Percentiles rank a stretch among this genome's conserved stretches.
These are phyloP conservation scores for Pyrenophora tritici-repentis DNA, from an alignment of 2,329 filamentous ascomycete genomes.

Conservation along the genomic window DNA sequence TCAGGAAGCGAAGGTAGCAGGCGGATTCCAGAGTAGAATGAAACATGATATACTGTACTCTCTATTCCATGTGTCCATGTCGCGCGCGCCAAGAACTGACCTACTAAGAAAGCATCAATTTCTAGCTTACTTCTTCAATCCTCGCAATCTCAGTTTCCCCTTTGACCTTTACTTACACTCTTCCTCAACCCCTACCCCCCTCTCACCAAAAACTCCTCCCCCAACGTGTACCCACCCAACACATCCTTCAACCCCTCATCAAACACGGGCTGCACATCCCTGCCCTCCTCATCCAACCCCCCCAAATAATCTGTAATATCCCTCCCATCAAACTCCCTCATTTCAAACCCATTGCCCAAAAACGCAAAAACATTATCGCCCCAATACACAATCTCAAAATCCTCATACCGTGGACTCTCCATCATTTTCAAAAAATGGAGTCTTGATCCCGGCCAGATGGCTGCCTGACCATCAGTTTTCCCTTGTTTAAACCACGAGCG, in stretches of 20 bases:
- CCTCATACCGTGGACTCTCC: conserved; percentile 26
- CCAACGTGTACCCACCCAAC: conserved; percentile 43
- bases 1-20: too few species aligned
- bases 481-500: conserved; percentile 34
- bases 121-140: too few species aligned
- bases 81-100: too few species aligned
- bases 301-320: conserved; percentile 55
- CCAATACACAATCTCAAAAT: conserved; percentile 29
- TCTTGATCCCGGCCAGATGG: conserved; percentile 29
- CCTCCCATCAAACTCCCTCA: conserved; percentile 54
- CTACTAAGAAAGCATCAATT: too few species aligned
- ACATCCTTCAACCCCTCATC: conserved; percentile 47
- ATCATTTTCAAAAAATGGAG: conserved; percentile 33
- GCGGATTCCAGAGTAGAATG: too few species aligned
- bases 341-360: conserved; percentile 46
- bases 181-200: not conserved
- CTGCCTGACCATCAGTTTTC: conserved; percentile 26
- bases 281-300: conserved; percentile 42
- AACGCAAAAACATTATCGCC: conserved; percentile 28
- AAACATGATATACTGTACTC: too few species aligned
- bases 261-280: conserved; percentile 50
- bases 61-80: too few species aligned
- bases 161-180: too few species aligned
- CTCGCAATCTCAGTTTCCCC: too few species aligned
- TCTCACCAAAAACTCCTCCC: conserved; percentile 34